phyloP scores from a whole-genome alignment of 140 eudicot genomes.

The Erigeron philadelphicus region DNA sequence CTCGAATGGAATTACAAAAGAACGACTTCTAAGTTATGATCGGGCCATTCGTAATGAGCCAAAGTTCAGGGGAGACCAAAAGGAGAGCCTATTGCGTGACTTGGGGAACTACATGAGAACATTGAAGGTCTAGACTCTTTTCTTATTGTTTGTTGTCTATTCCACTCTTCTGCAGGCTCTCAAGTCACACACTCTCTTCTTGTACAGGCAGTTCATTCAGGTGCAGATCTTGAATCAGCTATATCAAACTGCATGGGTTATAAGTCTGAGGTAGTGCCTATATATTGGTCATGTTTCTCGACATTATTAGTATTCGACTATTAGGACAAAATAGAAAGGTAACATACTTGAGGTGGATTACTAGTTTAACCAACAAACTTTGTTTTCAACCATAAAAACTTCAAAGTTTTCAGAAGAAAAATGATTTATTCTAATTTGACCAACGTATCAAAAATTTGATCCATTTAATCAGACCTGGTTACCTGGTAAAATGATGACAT shows the following conservation, averaged over 20 bases:
- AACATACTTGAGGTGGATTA: background rate
- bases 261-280: conserved; percentile 61
- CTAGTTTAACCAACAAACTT: background rate
- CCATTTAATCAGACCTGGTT: conserved; percentile 13
- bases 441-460: background rate
- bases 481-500: conserved; percentile 3
- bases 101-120: conserved; percentile 93
- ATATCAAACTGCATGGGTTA: conserved; percentile 94
- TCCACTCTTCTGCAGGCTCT: conserved; percentile 19
- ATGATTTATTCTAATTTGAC: background rate
- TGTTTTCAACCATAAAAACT: conserved; percentile 1
- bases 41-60: conserved; percentile 96
- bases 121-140: conserved; percentile 53
- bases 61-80: conserved; percentile 71
- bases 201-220: conserved; percentile 98
- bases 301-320: conserved; percentile 6
- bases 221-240: conserved; percentile 98
- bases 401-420: background rate
- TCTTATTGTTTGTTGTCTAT: conserved; percentile 9
- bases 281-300: conserved; percentile 22
- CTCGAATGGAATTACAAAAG: conserved; percentile 92
- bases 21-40: conserved; percentile 94
- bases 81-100: conserved; percentile 94
- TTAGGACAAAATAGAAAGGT: background rate
- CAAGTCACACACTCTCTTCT: conserved; percentile 14